phyloP scores from a whole-genome alignment of 140 eudicot genomes.

The Anethum foeniculum region DNA sequence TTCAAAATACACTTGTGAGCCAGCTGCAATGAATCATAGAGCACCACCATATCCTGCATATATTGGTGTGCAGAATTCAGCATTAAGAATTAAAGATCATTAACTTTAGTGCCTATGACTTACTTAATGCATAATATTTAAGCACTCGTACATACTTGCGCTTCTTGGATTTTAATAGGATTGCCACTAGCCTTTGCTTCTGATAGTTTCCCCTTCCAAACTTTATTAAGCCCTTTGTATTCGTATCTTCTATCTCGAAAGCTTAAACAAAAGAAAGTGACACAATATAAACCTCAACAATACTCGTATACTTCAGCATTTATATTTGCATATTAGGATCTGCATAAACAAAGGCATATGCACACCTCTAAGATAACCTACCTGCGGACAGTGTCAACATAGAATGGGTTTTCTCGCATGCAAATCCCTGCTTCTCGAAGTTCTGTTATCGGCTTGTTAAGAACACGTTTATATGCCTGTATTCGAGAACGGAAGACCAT shows the following conservation, averaged over 20 bases:
- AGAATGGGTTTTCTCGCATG: constrained; percentile 97
- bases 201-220: constrained; percentile 92
- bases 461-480: constrained; percentile 91
- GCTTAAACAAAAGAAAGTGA: constrained; percentile 35
- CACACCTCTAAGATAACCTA: constrained; percentile 29
- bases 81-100: background rate
- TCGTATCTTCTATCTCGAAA: constrained; percentile 99
- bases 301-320: background rate
- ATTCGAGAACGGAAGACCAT: constrained; percentile 6
- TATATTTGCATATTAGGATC: constrained; percentile 3
- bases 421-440: constrained; percentile 95
- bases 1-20: constrained; percentile 98
- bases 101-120: background rate
- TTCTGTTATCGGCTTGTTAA: constrained; percentile 76
- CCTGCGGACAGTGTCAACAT: constrained; percentile 99
- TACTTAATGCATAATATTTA: background rate
- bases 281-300: background rate
- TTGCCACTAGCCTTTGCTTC: constrained; percentile 98
- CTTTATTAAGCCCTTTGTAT: constrained; percentile 96
- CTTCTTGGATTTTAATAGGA: constrained; percentile 96
- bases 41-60: constrained; percentile 94
- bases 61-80: background rate
- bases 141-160: constrained; percentile 45
- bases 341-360: background rate
- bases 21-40: constrained; percentile 92